Percentiles rank a stretch among this genome's conserved stretches.
phyloP scores from a whole-genome alignment of 176 grass and related monocot genomes.

The Luzula sylvatica region DNA sequence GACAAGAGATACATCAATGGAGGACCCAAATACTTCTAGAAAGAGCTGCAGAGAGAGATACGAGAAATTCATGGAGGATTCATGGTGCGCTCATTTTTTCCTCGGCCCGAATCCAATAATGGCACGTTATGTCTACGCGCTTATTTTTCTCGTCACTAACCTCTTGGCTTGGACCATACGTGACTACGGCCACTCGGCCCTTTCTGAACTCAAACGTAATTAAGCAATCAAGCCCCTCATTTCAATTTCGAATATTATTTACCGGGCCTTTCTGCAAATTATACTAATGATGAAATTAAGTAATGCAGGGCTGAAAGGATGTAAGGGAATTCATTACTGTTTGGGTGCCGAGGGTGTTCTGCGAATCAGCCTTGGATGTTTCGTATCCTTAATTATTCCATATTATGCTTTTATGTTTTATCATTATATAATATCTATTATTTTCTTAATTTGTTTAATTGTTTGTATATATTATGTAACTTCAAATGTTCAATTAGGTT shows the following conservation, averaged over 20 bases:
- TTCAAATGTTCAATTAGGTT: background rate
- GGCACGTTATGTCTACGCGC: conserved; percentile 71
- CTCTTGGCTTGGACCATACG: conserved; percentile 85
- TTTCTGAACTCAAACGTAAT: conserved; percentile 57
- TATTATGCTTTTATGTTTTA: too few relatives aligned
- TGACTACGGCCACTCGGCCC: conserved; percentile 60
- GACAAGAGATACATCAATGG: conserved; percentile 23
- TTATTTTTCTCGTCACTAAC: conserved; percentile 81
- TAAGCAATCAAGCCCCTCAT: background rate
- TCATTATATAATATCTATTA: background rate
- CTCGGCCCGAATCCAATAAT: conserved; percentile 57
- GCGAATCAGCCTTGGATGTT: conserved; percentile 86
- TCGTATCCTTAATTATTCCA: conserved; percentile 61
- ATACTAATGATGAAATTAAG: background rate
- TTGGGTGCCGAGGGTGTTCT: conserved; percentile 87
- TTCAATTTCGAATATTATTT: background rate
- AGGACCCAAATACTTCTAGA: conserved; percentile 5
- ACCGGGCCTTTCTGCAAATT: background rate
- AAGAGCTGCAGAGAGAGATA: conserved; percentile 22
- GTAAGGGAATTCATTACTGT: conserved; percentile 48
- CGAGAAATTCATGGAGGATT: conserved; percentile 35
- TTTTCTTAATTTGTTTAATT: background rate
- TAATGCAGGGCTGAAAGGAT: conserved; percentile 41
- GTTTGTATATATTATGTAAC: background rate
- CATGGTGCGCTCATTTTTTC: conserved; percentile 46